Percentiles rank a stretch among this genome's conserved stretches.
Conservation (phyloP, 208 protist genomes). For the Acanthamoeba sp. region DNA sequence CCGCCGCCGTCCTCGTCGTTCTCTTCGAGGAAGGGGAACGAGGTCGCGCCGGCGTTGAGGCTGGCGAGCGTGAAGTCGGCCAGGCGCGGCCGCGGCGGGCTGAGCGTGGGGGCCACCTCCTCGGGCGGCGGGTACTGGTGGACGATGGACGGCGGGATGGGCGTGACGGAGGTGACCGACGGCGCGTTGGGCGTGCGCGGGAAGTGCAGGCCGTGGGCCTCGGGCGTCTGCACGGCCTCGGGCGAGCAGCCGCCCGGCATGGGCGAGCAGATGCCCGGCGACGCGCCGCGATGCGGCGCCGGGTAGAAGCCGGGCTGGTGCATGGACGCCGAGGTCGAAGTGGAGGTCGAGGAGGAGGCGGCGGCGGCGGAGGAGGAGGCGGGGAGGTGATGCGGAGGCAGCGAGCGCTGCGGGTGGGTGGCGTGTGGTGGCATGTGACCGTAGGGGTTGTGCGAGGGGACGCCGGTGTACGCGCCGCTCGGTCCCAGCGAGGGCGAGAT, state of each 20-base stretch:
- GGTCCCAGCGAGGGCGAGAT: neutral
- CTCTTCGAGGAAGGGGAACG: slow-evolving; percentile 39
- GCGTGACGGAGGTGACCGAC: slow-evolving; percentile 21
- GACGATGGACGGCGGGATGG: slow-evolving; percentile 45
- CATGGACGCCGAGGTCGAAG: no score
- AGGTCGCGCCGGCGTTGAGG: neutral
- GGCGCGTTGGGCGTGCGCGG: slow-evolving; percentile 22
- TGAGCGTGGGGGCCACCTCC: slow-evolving; percentile 46
- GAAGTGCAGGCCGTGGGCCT: slow-evolving; percentile 36
- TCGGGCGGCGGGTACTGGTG: slow-evolving; percentile 43
- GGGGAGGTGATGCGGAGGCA: neutral
- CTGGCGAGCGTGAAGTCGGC: neutral
- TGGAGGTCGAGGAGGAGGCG: neutral
- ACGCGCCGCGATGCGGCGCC: neutral
- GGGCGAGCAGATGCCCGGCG: slow-evolving; percentile 17
- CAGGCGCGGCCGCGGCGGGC: slow-evolving; percentile 26
- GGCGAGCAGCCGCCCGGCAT: neutral
- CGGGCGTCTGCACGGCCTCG: slow-evolving; percentile 47
- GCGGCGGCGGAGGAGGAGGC: neutral
- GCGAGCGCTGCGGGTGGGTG: neutral
- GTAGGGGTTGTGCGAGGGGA: neutral
- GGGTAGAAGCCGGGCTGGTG: neutral
- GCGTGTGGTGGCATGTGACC: neutral
- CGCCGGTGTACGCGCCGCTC: neutral
- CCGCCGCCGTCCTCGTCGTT: neutral